Conservation (phyloP, 306 rosid species). For the Castanea mollissima region DNA sequence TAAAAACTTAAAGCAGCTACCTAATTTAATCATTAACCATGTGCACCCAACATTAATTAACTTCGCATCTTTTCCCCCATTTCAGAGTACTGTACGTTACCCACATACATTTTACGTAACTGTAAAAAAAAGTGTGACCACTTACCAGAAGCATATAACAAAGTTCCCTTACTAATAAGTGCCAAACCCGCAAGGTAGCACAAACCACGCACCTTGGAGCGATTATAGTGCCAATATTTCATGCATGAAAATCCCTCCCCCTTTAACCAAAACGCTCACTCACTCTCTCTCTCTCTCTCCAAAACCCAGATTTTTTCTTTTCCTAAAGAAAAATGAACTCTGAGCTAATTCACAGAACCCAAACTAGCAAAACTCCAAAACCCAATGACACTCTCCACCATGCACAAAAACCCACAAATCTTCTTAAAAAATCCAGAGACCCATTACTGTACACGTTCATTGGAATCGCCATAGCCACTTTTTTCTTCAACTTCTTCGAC, state of each 20-base stretch:
- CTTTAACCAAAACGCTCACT: conserved; percentile 1
- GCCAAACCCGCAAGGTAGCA: neutral
- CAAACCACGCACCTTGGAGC: conserved; percentile 32
- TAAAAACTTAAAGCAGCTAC: neutral
- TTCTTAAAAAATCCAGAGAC: neutral
- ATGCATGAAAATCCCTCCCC: conserved; percentile 48
- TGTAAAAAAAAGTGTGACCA: neutral
- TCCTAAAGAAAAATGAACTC: conserved; percentile 22
- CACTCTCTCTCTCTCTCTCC: neutral
- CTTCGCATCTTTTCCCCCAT: no score
- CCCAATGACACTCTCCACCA: neutral
- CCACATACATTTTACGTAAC: neutral
- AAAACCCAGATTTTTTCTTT: neutral
- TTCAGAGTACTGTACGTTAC: no score
- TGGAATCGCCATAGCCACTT: conserved; percentile 39
- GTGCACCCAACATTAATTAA: no score
- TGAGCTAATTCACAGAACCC: conserved; percentile 50
- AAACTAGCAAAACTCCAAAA: conserved; percentile 1
- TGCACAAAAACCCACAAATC: neutral
- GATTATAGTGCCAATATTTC: conserved; percentile 55
- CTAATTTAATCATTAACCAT: no score
- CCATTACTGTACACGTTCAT: conserved; percentile 21
- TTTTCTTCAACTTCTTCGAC: conserved; percentile 39
- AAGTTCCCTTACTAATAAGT: neutral
- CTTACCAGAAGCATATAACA: neutral